phyloP scores from a whole-genome alignment of 345 rosid species.

The Brassica cretica region DNA sequence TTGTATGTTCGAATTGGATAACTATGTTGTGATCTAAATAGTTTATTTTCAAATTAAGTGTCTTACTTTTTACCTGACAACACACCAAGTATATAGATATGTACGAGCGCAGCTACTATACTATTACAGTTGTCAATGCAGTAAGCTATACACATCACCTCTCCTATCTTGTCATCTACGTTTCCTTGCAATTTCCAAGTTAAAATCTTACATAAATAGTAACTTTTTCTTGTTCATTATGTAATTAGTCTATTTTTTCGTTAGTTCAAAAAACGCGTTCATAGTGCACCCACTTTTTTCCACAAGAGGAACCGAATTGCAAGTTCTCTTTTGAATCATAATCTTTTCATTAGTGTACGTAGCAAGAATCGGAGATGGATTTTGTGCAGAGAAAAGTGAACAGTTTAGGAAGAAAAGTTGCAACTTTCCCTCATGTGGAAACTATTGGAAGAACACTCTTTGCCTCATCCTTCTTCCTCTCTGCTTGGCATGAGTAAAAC shows the following conservation, averaged over 20 bases:
- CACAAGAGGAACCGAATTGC: constrained; percentile 5
- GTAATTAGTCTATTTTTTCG: too few relatives aligned
- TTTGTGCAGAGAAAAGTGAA: constrained; percentile 38
- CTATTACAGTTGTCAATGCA: not conserved
- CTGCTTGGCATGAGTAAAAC: constrained; percentile 38
- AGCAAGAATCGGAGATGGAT: constrained; percentile 33
- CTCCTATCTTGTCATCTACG: not conserved
- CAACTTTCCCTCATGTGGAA: constrained; percentile 28
- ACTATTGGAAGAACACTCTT: constrained; percentile 39
- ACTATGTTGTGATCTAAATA: not conserved
- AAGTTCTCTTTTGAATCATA: not conserved
- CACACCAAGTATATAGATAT: not conserved
- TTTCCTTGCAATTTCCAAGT: not conserved
- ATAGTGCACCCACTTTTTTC: not conserved
- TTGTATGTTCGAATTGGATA: not conserved
- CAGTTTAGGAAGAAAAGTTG: constrained; percentile 29
- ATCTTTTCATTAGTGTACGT: constrained; percentile 4
- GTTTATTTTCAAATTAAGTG: not conserved
- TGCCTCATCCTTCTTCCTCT: constrained; percentile 35
- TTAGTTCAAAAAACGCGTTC: constrained; percentile 8
- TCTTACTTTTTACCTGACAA: not conserved
- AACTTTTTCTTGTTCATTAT: not conserved
- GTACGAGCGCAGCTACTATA: not conserved
- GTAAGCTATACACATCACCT: not conserved
- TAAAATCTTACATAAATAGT: not conserved